Base-by-base conservation (phyloP, 495 filamentous ascomycete genomes). In the Xanthoparmelia taractica region DNA sequence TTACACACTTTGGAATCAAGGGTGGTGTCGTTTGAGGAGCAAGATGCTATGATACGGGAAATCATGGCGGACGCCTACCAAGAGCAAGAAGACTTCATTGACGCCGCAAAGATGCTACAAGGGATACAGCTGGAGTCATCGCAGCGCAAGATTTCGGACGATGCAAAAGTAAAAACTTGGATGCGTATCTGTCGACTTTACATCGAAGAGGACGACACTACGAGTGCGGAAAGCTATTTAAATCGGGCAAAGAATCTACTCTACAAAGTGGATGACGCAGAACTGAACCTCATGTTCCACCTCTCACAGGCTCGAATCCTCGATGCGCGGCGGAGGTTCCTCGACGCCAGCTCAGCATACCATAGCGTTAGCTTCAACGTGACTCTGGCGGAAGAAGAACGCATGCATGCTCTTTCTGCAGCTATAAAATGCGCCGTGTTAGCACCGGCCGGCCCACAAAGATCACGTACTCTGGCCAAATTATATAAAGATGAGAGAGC, bases 371-470 rank as follows among this genome's bases (percentile, higher is more conserved):
- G 86, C 73, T 81, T 92, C 69, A 85, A 84, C 20, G 70, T 84
- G 2, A 79, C 84, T 36, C 83, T 98, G 8, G 90, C 89, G 48
- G 93, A 96, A 68, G 88, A 88, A 48, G 92, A 92, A 75, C 82
- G 91, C 11, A 74, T 96, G 60, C 88, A 90, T 54, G 90, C 92
- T 23, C 81, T 98, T 4, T 84, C 84, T 58, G 89, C 89, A 66
- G 90, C 95, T n/a, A 92, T 96, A 59, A 89, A 87, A 55, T 96
- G 92, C 70, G 94, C 92, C n/a, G 87, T 98, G 29, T 84, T 98
- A 15, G 93, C 92, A 0, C 92, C 92, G 0, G 94, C 94, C 7
- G 94, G 94, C 0, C 94, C 94, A 0, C 78, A 86, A 66, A 89
- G 94, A 20, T 91, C 89, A 59, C 81, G 90, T 13, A 83, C 83